Percentiles rank a stretch among this genome's conserved stretches.
These are phyloP conservation scores for Meredithiella fracta DNA, from an alignment of 2,329 filamentous ascomycete genomes.

Conservation along the genomic window DNA sequence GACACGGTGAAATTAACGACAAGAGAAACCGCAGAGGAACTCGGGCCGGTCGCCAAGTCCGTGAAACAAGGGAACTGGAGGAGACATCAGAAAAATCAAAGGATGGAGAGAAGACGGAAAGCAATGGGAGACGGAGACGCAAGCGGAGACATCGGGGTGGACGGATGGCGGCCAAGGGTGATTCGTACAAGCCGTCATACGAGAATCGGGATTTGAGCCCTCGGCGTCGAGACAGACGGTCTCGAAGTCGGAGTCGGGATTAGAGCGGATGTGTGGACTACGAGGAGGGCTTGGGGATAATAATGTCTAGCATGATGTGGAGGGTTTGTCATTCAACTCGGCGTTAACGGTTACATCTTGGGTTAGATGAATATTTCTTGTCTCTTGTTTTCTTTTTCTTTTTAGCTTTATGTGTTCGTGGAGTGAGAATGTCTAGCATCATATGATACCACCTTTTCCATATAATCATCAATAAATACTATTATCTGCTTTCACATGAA, in stretches of 20 bases:
- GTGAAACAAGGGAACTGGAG: neutral
- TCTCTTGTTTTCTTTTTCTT: neutral
- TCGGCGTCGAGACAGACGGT: neutral
- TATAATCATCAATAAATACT: neutral
- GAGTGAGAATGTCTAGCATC: neutral
- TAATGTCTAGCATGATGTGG: neutral
- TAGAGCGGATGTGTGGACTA: neutral
- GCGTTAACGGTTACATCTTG: conserved; percentile 1
- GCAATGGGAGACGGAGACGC: neutral
- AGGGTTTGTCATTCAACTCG: neutral
- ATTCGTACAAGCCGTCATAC: conserved; percentile 13
- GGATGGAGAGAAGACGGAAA: neutral
- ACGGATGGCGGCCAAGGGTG: conserved; percentile 1
- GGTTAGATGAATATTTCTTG: neutral
- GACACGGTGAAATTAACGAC: neutral
- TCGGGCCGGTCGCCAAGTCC: conserved; percentile 5
- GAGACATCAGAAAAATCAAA: neutral
- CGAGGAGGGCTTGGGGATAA: no score
- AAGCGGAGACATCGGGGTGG: conserved; percentile 3
- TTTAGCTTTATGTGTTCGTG: neutral
- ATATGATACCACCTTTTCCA: conserved; percentile 1
- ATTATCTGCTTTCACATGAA: neutral
- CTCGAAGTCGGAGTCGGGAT: neutral
- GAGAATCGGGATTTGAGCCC: neutral
- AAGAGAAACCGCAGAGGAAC: neutral